Conservation (phyloP, 805 yeast species). For the Yarrowia divulgata region DNA sequence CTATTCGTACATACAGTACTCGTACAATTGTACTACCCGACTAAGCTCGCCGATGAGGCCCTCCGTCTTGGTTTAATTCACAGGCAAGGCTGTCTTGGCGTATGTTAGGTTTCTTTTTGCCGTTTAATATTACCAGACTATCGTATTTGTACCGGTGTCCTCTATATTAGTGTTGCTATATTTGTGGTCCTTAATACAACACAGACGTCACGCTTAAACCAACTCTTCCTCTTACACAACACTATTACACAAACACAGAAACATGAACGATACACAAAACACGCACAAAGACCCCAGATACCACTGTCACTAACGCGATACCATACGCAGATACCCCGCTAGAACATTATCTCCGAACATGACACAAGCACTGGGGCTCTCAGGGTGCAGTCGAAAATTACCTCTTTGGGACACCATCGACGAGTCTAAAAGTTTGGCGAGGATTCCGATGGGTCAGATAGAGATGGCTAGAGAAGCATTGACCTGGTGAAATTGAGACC, state of each 20-base stretch:
- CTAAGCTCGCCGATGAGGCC: no score
- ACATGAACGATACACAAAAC: not conserved
- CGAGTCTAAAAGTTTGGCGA: slow-evolving; percentile 17
- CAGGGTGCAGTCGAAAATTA: not conserved
- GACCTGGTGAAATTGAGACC: no score
- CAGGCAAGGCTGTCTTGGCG: no score
- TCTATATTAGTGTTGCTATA: no score
- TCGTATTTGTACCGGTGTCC: no score
- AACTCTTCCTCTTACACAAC: slow-evolving; percentile 4
- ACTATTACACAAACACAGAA: not conserved
- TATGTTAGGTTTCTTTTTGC: no score
- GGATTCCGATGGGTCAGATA: not conserved
- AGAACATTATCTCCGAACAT: not conserved
- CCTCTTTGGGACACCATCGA: slow-evolving; percentile 26
- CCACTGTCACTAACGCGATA: not conserved
- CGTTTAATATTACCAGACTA: no score
- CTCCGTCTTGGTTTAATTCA: no score
- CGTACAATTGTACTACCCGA: no score
- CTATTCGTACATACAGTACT: no score
- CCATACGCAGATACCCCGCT: not conserved
- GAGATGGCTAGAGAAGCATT: not conserved
- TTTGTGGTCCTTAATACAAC: not conserved
- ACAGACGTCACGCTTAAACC: not conserved
- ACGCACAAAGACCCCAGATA: not conserved
- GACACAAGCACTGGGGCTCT: not conserved